Evolutionary conservation across 1,284 basidiomycete species (phyloP).

Genomic region (Chalciporus sp.): DNA sequence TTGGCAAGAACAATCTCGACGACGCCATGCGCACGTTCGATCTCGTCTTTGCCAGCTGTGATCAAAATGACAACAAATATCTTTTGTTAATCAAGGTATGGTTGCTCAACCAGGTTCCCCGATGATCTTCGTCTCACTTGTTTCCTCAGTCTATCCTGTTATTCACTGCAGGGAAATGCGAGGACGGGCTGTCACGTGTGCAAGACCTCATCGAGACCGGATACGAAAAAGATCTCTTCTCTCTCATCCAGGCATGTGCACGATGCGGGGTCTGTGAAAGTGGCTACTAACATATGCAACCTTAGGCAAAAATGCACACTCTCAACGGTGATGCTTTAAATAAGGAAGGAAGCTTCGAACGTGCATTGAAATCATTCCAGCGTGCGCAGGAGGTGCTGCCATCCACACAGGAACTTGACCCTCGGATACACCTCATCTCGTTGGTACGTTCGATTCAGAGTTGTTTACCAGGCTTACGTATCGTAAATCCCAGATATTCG

Average conservation of each 20-base stretch:
- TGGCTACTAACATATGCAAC: no score
- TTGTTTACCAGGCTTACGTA: no score
- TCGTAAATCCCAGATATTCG: slow-evolving; percentile 4
- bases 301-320: background rate
- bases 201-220: background rate
- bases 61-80: no score
- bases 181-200: background rate
- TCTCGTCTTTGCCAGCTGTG: no score
- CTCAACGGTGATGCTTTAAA: background rate
- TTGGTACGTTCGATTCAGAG: background rate
- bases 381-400: background rate
- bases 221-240: background rate
- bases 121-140: no score
- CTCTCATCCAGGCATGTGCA: background rate
- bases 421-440: background rate
- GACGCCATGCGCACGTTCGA: no score
- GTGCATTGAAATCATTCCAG: background rate
- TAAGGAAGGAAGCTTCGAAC: background rate
- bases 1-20: no score
- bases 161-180: no score
- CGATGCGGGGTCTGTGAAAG: no score
- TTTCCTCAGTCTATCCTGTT: no score
- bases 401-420: background rate
- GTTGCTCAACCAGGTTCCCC: no score
- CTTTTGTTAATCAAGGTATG: no score